These are phyloP conservation scores for Paecilomyces formosus DNA, from an alignment of 2,329 filamentous ascomycete species.

Conservation along the genomic window DNA sequence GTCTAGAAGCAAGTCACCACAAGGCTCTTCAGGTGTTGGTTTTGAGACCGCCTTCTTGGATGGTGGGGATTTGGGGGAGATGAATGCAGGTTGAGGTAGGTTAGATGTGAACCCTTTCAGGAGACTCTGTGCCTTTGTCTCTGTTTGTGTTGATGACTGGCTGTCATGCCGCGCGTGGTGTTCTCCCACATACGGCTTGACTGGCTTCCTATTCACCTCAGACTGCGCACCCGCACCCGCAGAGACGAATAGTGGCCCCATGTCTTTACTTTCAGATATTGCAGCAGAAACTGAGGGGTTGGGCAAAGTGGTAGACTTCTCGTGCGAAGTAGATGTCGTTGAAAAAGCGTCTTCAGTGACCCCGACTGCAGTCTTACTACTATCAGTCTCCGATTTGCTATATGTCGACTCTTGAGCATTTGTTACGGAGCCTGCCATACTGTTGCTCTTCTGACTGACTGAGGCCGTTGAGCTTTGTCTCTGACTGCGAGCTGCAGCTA, in stretches of 20 bases:
- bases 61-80: background rate
- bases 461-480: background rate
- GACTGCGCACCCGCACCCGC: background rate
- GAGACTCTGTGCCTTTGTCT: background rate
- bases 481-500: slow-evolving; percentile 8
- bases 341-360: background rate
- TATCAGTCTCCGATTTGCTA: background rate
- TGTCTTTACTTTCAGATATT: background rate
- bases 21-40: background rate
- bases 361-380: background rate
- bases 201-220: background rate
- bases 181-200: background rate
- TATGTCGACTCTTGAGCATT: background rate
- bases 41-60: background rate
- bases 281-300: background rate
- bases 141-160: background rate
- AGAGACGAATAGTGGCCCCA: background rate
- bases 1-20: slow-evolving; percentile 13
- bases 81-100: slow-evolving; percentile 11
- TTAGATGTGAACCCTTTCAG: slow-evolving; percentile 10
- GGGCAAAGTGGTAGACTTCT: background rate
- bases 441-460: background rate
- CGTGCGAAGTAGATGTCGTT: background rate
- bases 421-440: background rate
- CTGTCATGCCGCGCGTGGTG: background rate